These are phyloP conservation scores for Actinomortierella ambigua DNA, from an alignment of 371 early-diverging fungal genomes.

Conservation along the genomic window DNA sequence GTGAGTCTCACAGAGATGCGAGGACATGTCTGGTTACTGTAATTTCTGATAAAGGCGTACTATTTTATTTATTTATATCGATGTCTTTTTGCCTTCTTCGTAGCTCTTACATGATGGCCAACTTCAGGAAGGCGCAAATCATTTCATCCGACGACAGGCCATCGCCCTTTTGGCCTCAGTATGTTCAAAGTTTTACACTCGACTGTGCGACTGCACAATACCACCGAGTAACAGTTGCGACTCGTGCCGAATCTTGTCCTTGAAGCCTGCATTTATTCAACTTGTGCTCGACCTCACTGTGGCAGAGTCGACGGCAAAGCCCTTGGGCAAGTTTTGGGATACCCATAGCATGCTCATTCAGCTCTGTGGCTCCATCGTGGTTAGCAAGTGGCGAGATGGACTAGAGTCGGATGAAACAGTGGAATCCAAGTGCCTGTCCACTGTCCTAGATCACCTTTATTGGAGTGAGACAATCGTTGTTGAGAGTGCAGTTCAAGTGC, in stretches of 20 bases:
- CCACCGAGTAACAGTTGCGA: too few species aligned
- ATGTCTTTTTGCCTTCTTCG: background rate
- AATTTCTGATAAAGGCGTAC: background rate
- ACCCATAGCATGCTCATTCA: conserved; percentile 44
- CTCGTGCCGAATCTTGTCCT: conserved; percentile 6
- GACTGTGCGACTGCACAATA: too few species aligned
- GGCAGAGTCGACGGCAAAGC: conserved; percentile 38
- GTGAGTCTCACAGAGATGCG: conserved; percentile 27
- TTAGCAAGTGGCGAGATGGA: conserved; percentile 37
- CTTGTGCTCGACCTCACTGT: conserved; percentile 29
- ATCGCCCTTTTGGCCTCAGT: conserved; percentile 41
- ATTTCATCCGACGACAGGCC: conserved; percentile 35
- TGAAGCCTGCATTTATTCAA: conserved; percentile 29
- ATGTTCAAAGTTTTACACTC: conserved; percentile 29
- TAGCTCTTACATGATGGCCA: conserved; percentile 35
- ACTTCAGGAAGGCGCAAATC: conserved; percentile 34
- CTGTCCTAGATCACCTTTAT: conserved; percentile 73
- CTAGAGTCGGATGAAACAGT: conserved; percentile 42
- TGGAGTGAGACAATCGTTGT: conserved; percentile 65
- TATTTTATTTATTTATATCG: background rate
- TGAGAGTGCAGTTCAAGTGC: conserved; percentile 68
- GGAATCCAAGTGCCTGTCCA: conserved; percentile 62
- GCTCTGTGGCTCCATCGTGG: conserved; percentile 39
- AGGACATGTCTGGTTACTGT: background rate
- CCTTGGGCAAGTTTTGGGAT: conserved; percentile 43